Evolutionary conservation across 1,284 basidiomycete species (phyloP).

Genomic region (Cystobasidium slooffiae): DNA sequence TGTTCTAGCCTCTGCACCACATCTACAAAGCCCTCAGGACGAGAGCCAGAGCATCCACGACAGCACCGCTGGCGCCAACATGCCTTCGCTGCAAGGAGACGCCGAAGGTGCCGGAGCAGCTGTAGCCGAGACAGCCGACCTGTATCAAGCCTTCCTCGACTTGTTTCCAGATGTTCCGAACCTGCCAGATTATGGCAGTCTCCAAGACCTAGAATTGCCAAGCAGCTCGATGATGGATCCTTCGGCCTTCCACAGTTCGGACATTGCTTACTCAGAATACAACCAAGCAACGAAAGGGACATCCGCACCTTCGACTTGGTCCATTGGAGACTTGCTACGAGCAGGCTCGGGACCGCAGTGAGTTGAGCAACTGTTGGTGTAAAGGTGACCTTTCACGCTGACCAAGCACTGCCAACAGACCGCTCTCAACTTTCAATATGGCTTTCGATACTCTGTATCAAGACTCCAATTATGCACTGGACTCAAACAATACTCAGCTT

Average conservation of each 20-base stretch:
- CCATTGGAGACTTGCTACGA: background rate
- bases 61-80: background rate
- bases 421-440: too few species aligned
- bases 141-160: constrained; percentile 4
- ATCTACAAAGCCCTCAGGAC: background rate
- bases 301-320: background rate
- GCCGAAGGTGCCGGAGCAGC: background rate
- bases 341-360: background rate
- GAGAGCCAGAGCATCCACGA: background rate
- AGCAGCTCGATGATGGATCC: background rate
- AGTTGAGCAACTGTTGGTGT: too few species aligned
- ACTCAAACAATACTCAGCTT: too few species aligned
- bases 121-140: background rate
- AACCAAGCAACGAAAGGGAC: background rate
- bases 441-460: too few species aligned
- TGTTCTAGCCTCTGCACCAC: background rate
- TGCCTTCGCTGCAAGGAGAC: background rate
- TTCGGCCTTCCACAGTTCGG: background rate
- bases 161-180: constrained; percentile 3
- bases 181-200: background rate
- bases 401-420: too few species aligned
- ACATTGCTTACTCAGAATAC: background rate
- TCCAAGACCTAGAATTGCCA: background rate
- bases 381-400: too few species aligned
- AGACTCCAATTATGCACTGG: too few species aligned